Evolutionary conservation across 2,329 filamentous ascomycete genomes (phyloP), one percentile per base, ranked within the genome.

Genomic region (Pseudogymnoascus sp.): DNA sequence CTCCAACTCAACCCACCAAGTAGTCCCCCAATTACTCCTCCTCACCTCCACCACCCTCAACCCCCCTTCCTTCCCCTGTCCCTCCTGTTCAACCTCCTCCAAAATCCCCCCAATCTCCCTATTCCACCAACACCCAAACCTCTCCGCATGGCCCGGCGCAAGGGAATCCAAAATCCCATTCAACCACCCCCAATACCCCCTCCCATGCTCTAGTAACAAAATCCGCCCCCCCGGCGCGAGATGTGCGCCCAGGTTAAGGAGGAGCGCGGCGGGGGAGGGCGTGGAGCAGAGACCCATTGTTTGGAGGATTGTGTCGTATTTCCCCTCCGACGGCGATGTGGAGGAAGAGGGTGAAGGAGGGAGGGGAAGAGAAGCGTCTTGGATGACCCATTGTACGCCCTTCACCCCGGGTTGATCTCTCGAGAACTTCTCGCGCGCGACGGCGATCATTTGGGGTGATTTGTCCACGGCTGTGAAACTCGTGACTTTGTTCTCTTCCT

Each of bases 121-220:
- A 73, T 87, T 87, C 84, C 84, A 87, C 85, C 85, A 87, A 74
- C 85, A 87, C 2, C 85, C 85, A 68, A 83, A 87, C 67, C 80
- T 79, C 21, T 76, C 74, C 63, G 85, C 86, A 68, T 87, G 85
- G 21, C 74, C 73, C 13, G 73, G 72, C 0, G 85, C 84, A 62
- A 79, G 78, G 65, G 73, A 75, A 72, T 87, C 84, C 33, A 87
- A 72, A 15, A 82, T 67, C 8, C 74, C 72, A 69, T 87, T 87
- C 35, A 87, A 73, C 60, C 82, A 74, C 5, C 76, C 75, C 72
- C 77, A 84, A 68, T 73, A 77, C 13, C 82, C 82, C 64, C 82
- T 80, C 25, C 85, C 85, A 73, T 87, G 85, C 72, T 87, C 85
- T 7, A 87, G 73, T 58, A 87, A 74, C 36, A 87, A 71, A 67